These are phyloP conservation scores for Sporisorium sorghi DNA, from an alignment of 1,284 basidiomycete species.

Conservation along the genomic window DNA sequence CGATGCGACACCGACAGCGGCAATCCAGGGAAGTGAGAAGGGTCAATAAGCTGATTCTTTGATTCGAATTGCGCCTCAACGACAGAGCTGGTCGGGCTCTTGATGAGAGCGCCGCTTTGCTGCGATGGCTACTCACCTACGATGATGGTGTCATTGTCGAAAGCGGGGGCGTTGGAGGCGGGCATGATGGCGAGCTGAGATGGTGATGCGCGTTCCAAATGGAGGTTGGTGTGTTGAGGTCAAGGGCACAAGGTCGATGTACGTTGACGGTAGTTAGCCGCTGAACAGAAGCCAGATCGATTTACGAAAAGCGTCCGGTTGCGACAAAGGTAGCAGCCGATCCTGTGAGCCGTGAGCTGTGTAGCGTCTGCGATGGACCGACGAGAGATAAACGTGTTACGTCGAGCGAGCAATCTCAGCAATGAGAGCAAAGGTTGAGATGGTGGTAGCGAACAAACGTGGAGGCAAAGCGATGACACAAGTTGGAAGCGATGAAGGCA, in stretches of 20 bases:
- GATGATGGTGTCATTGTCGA: slow-evolving; percentile 63
- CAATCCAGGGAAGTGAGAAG: neutral
- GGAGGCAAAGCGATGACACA: neutral
- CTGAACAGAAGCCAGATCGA: slow-evolving; percentile 2
- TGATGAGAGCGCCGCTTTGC: neutral
- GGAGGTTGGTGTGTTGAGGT: neutral
- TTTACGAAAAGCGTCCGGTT: neutral
- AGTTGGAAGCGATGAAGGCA: slow-evolving; percentile 2
- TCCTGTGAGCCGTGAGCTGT: slow-evolving; percentile 2
- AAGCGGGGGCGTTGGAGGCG: slow-evolving; percentile 43
- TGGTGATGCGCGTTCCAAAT: neutral
- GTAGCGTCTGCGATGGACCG: neutral
- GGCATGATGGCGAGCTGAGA: slow-evolving; percentile 32
- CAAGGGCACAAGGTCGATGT: neutral
- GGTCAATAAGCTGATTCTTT: neutral
- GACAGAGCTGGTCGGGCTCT: neutral
- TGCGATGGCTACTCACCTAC: slow-evolving; percentile 55
- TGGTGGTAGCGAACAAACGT: slow-evolving; percentile 1
- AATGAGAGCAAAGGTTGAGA: neutral
- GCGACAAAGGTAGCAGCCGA: neutral
- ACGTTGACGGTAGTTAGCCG: neutral
- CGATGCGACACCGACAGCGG: neutral
- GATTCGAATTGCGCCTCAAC: neutral
- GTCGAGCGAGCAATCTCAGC: neutral
- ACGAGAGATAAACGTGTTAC: neutral